Percentiles rank a stretch among this genome's conserved stretches.
Evolutionary conservation across 768 basidiomycete species (phyloP).

Genomic region (Lentinus tigrinus): DNA sequence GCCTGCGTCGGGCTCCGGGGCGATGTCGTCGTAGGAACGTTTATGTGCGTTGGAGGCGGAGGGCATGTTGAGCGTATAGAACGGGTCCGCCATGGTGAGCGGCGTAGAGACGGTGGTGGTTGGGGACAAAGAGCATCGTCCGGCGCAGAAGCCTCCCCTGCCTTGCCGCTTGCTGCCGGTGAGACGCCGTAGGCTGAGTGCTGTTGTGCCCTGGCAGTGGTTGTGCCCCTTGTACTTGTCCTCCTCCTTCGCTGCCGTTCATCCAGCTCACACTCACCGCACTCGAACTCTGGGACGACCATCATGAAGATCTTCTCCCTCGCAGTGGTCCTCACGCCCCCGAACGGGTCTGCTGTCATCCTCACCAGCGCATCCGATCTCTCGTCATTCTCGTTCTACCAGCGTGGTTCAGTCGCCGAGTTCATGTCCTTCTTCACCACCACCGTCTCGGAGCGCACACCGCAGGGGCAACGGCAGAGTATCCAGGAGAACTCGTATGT

Average conservation of each 20-base stretch:
- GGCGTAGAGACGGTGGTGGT: background rate
- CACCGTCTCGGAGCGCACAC: slow-evolving; percentile 88
- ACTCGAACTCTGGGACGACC: too few relatives aligned
- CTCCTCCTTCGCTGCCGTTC: too few relatives aligned
- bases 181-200: too few relatives aligned
- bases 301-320: slow-evolving; percentile 87
- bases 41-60: slow-evolving; percentile 5
- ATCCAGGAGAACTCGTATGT: slow-evolving; percentile 92
- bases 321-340: slow-evolving; percentile 67
- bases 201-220: too few relatives aligned
- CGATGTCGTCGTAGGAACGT: slow-evolving; percentile 14
- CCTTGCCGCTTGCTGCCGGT: too few relatives aligned
- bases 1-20: background rate
- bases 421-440: slow-evolving; percentile 93
- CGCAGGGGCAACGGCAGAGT: slow-evolving; percentile 86
- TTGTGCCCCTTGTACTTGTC: too few relatives aligned
- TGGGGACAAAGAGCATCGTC: too few relatives aligned
- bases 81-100: background rate
- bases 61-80: background rate
- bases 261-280: too few relatives aligned
- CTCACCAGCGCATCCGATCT: slow-evolving; percentile 77
- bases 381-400: slow-evolving; percentile 92
- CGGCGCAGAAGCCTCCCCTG: too few relatives aligned
- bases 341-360: slow-evolving; percentile 58
- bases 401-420: slow-evolving; percentile 81